Percentiles rank a stretch among this genome's conserved stretches.
Conservation (phyloP, 176 grass and related monocot species). For the Rhynchospora breviuscula region DNA sequence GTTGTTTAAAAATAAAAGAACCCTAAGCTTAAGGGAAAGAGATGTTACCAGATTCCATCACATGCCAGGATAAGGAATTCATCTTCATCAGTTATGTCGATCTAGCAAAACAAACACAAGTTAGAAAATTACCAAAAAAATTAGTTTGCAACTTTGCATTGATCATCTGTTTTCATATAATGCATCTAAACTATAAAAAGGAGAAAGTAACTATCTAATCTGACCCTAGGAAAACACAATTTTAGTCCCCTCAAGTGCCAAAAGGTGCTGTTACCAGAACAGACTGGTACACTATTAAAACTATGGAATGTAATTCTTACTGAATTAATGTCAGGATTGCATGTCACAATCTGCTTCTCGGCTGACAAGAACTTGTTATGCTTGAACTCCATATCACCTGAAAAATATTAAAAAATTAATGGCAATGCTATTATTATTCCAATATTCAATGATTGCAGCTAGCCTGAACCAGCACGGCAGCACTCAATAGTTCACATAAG, state of each 20-base stretch:
- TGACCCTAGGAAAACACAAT: slow-evolving; percentile 2
- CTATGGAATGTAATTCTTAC: slow-evolving; percentile 39
- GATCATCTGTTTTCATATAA: neutral
- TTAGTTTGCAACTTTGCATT: neutral
- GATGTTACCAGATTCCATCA: slow-evolving; percentile 79
- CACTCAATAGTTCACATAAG: neutral
- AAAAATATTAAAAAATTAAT: slow-evolving; percentile 4
- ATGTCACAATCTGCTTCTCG: slow-evolving; percentile 88
- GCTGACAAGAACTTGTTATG: slow-evolving; percentile 82
- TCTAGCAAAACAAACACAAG: slow-evolving; percentile 35
- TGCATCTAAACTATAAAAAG: slow-evolving; percentile 12
- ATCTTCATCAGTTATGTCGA: slow-evolving; percentile 71
- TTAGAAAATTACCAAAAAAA: slow-evolving; percentile 7
- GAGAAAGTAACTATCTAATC: neutral
- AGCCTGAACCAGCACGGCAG: neutral
- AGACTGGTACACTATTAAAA: slow-evolving; percentile 9
- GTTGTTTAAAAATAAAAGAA: neutral
- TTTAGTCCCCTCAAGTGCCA: neutral
- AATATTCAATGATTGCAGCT: neutral
- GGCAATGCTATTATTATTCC: neutral
- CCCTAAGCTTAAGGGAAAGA: slow-evolving; percentile 18
- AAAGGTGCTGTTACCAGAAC: neutral
- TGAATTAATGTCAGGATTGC: slow-evolving; percentile 80
- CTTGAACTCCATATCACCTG: slow-evolving; percentile 97
- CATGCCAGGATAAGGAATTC: slow-evolving; percentile 85